Evolutionary conservation across 2,329 filamentous ascomycete species (phyloP).

Genomic region (Pseudogymnoascus verrucosus): DNA sequence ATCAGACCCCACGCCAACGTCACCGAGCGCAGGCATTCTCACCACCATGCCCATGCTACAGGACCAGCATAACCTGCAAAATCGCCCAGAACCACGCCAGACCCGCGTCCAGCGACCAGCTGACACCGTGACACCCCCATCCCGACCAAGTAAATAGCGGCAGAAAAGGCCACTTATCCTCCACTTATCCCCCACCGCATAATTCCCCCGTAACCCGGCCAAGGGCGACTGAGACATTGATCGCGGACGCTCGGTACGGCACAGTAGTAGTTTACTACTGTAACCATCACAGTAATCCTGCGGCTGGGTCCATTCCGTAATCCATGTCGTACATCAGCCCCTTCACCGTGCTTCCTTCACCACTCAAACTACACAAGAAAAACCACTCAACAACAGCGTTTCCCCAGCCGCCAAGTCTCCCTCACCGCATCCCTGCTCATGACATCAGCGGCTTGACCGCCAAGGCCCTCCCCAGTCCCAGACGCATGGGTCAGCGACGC

Average conservation of each 20-base stretch:
- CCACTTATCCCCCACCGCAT: neutral
- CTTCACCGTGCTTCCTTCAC: neutral
- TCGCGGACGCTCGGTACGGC: neutral
- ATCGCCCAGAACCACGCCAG: neutral
- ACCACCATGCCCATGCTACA: neutral
- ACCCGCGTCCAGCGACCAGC: neutral
- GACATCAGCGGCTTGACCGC: constrained; percentile 4
- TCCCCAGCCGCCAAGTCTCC: neutral
- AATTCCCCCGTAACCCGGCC: neutral
- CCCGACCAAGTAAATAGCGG: constrained; percentile 4
- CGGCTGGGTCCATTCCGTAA: constrained; percentile 2
- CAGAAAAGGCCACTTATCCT: neutral
- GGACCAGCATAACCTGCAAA: neutral
- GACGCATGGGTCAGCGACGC: neutral
- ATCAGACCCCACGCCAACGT: neutral
- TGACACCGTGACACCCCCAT: neutral
- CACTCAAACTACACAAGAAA: neutral
- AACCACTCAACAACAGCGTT: neutral
- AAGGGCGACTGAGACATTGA: neutral
- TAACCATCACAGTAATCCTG: neutral
- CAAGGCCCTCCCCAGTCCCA: neutral
- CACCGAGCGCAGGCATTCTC: neutral
- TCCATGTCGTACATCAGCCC: constrained; percentile 5
- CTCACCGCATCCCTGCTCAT: neutral
- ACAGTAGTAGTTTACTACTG: neutral